Conservation (phyloP, 257 asterid genomes). For the Craterostigma plantagineum region DNA sequence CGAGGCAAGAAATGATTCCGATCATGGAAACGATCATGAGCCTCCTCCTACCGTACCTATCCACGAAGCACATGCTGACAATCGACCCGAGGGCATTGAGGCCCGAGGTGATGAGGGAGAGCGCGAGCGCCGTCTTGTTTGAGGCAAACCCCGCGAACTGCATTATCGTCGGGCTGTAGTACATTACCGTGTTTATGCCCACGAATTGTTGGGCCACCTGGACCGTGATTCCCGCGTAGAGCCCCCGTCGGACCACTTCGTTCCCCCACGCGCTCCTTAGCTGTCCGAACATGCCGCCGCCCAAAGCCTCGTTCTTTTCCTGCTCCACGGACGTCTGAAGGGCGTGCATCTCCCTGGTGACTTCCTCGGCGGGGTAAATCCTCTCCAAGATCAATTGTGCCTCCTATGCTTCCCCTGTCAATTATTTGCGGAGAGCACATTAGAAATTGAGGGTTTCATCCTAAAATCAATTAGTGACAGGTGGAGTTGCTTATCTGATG, state of each 20-base stretch:
- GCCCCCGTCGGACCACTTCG: conserved; percentile 40
- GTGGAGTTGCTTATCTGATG: too few relatives aligned
- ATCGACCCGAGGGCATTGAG: conserved; percentile 50
- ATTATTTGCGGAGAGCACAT: too few relatives aligned
- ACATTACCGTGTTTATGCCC: conserved; percentile 74
- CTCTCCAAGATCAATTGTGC: conserved; percentile 40
- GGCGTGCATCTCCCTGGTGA: conserved; percentile 42
- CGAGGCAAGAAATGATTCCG: conserved; percentile 38
- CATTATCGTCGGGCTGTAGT: conserved; percentile 66
- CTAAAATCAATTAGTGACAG: too few relatives aligned
- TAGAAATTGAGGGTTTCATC: too few relatives aligned
- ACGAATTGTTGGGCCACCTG: conserved; percentile 71
- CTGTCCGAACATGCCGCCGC: conserved; percentile 11
- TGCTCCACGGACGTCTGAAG: conserved; percentile 33
- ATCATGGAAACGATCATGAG: conserved; percentile 48
- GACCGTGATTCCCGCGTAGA: conserved; percentile 52
- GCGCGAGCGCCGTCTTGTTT: conserved; percentile 49
- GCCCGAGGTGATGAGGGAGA: conserved; percentile 58
- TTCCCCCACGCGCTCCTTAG: conserved; percentile 25
- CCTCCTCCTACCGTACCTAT: conserved; percentile 44
- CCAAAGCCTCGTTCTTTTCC: conserved; percentile 24
- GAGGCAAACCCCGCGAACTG: conserved; percentile 69
- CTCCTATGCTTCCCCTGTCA: conserved; percentile 35
- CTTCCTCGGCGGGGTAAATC: conserved; percentile 42
- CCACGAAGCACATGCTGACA: conserved; percentile 44